Evolutionary conservation across 2,329 filamentous ascomycete genomes (phyloP), one percentile per base, ranked within the genome.

Genomic region (Sporothrix brasiliensis): DNA sequence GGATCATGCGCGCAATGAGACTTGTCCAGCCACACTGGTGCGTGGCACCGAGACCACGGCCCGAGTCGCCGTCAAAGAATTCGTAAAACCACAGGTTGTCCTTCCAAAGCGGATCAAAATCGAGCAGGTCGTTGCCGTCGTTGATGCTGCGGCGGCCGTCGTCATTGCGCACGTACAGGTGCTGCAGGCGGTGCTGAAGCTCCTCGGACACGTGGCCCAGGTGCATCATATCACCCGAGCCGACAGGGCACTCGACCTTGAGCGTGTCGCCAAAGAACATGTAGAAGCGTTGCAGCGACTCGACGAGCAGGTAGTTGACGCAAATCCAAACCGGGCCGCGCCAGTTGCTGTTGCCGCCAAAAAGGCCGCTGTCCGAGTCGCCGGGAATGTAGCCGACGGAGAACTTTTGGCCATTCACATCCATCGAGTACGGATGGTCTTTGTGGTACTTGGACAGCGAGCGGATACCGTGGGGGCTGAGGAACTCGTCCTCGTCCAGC

Each of bases 11-110:
- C 34, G 94, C 94, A 79, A 98, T 93, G 75, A 98, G 81, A 30
- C 94, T 94, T 50, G 94, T 97, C 94, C 95, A 98, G 66, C 94
- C 94, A 77, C 93, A 97, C 80, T 98, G 95, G 80, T 98, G 95
- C 63, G 90, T 94, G 50, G 94, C 93, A 70, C 94, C 94, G 1
- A 98, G 86, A 19, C 95, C 94, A 74, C 93, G 91, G 16, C 94
- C 94, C 67, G 85, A 90, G 78, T 98, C 94, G 52, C 93, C 94
- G 77, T 98, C 94, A 78, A 98, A 98, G 84, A 96, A 98, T 79
- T 98, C 94, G 78, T 97, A 91, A 85, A 97, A 98, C 92, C 93
- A 97, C 76, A 98, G 84, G 77, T 94, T 88, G 76, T 96, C 94
- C 79, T 91, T 94, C 94, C 94, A 98, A 80, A 97, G 85, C 30